Conservation (phyloP, 2,329 filamentous ascomycete species). For the Hypocrella siamensis region DNA sequence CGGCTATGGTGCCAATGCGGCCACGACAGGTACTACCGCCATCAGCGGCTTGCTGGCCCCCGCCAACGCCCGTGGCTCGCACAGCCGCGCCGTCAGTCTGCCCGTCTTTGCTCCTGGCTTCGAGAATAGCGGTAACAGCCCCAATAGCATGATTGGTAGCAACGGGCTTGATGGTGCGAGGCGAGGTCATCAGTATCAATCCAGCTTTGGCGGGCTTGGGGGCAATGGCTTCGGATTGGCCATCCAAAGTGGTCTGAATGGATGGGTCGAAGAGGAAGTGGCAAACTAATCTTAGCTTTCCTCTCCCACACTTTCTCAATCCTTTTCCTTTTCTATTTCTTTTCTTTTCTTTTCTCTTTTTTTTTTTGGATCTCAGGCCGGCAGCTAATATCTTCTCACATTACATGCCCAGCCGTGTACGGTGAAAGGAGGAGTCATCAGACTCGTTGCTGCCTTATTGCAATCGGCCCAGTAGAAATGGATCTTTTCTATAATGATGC, state of each 20-base stretch:
- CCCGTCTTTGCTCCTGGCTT: slow-evolving; percentile 53
- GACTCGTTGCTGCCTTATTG: too few relatives aligned
- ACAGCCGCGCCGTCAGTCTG: slow-evolving; percentile 77
- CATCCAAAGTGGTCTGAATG: slow-evolving; percentile 48
- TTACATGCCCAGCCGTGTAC: too few relatives aligned
- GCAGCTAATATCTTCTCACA: too few relatives aligned
- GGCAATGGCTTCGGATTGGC: slow-evolving; percentile 42
- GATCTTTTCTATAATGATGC: too few relatives aligned
- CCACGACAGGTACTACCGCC: slow-evolving; percentile 45
- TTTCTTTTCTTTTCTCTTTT: slow-evolving; percentile 5
- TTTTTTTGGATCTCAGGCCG: too few relatives aligned
- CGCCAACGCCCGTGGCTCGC: slow-evolving; percentile 42
- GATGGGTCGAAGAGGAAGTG: slow-evolving; percentile 53
- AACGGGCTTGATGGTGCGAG: slow-evolving; percentile 35
- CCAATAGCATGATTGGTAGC: slow-evolving; percentile 29
- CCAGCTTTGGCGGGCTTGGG: slow-evolving; percentile 44
- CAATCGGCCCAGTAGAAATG: too few relatives aligned
- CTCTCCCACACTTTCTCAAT: slow-evolving; percentile 11
- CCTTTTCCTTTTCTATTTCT: slow-evolving; percentile 8
- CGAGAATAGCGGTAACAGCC: slow-evolving; percentile 41
- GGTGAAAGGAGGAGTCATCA: too few relatives aligned
- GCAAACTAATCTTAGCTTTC: slow-evolving; percentile 30
- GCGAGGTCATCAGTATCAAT: slow-evolving; percentile 51
- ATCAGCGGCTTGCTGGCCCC: slow-evolving; percentile 67
- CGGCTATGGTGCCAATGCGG: slow-evolving; percentile 38